Percentiles rank a stretch among this genome's conserved stretches.
phyloP scores from a whole-genome alignment of 768 basidiomycete species.

The Russula ochroleuca region DNA sequence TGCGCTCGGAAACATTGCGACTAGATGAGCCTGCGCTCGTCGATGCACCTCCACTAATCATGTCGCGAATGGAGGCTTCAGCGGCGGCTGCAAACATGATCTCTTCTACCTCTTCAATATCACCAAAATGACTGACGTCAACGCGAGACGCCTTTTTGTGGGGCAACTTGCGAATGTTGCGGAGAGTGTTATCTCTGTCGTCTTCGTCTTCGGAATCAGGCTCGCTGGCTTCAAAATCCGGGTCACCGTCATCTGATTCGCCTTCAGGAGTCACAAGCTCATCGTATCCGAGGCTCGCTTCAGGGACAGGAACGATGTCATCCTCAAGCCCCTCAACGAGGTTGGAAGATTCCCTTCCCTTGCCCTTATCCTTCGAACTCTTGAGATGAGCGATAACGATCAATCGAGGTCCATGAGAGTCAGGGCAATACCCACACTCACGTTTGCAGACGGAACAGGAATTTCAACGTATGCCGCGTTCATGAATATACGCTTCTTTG shows the following conservation, averaged over 20 bases:
- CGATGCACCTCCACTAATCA: slow-evolving; percentile 31
- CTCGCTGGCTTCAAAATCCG: slow-evolving; percentile 44
- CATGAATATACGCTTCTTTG: slow-evolving; percentile 28
- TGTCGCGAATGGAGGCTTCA: slow-evolving; percentile 43
- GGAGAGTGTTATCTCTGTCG: slow-evolving; percentile 10
- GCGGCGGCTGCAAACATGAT: slow-evolving; percentile 58
- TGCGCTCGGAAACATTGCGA: slow-evolving; percentile 39
- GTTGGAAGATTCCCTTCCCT: slow-evolving; percentile 16
- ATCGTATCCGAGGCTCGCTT: slow-evolving; percentile 35
- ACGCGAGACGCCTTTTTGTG: slow-evolving; percentile 1
- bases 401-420: slow-evolving; percentile 3
- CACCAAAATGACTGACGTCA: slow-evolving; percentile 10
- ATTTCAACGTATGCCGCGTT: slow-evolving; percentile 31
- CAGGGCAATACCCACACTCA: slow-evolving; percentile 25
- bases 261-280: slow-evolving; percentile 11
- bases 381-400: slow-evolving; percentile 22
- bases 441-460: slow-evolving; percentile 6
- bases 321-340: slow-evolving; percentile 1
- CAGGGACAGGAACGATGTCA: slow-evolving; percentile 49
- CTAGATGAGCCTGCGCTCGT: slow-evolving; percentile 33
- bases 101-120: slow-evolving; percentile 30
- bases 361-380: slow-evolving; percentile 21
- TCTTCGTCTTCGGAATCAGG: slow-evolving; percentile 43
- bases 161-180: slow-evolving; percentile 5
- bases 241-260: slow-evolving; percentile 31